Base-by-base conservation (phyloP, 1,284 basidiomycete genomes). In the Meripilus lineatus region DNA sequence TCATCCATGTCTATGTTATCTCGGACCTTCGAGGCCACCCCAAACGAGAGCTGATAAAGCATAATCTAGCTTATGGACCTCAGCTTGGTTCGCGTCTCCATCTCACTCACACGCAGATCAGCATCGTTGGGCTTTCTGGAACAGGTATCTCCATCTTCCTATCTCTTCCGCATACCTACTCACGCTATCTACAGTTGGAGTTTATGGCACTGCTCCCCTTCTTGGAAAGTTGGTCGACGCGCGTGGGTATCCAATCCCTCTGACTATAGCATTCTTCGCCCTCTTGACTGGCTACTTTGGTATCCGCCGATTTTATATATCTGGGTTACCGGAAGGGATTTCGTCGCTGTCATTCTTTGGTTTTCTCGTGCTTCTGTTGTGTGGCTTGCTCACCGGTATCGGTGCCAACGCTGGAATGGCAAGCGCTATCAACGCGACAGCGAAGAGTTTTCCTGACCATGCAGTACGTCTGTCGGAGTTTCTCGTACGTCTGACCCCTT, bases 21-120 rank as follows among this genome's bases (percentile, higher is more conserved):
- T n/a, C 22, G 13, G 15, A 28, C 25, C 17, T 40, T 30, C 10
- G n/a, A 30, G 10, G 28, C n/a, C n/a, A n/a, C n/a, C n/a, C n/a
- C n/a, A n/a, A n/a, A n/a, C n/a, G n/a, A n/a, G n/a, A n/a, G 20
- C 34, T 37, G 36, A 37, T 30, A 10, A 10, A 37, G 5, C 45
- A 17, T 40, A 43, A 13, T 6, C 18, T 57, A 84, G 89, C 85
- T 2, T 93, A 91, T 58, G 81, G 83, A 1, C 89, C 89, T 0
- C 89, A 91, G 58, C 70, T 93, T 3, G 85, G 81, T 2, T 64
- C 77, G 13, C 74, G 78, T 28, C 71, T 92, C n/a, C 67, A 72
- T 36, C 73, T 91, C 15, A 74, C 79, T 1, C 85, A 89, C 41
- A 91, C 87, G 0, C 77, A 84, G 48, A 68, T 88, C 36, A 92